phyloP scores from a whole-genome alignment of 768 basidiomycete species.

The Tricholoma flavovirens region DNA sequence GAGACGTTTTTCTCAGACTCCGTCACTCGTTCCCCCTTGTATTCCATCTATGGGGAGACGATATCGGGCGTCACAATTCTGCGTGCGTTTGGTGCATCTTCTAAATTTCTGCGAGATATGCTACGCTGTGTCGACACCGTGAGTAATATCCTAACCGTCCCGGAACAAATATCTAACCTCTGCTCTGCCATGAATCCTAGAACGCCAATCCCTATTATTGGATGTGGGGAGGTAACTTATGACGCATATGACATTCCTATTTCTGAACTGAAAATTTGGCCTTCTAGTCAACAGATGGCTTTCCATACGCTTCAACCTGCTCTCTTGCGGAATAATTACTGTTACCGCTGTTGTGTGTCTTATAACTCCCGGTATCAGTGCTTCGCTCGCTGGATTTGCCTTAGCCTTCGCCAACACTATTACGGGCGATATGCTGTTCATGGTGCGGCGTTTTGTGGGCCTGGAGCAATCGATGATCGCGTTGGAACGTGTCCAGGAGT shows the following conservation, averaged over 20 bases:
- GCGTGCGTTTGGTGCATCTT: conserved; percentile 84
- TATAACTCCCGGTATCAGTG: conserved; percentile 63
- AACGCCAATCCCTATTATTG: conserved; percentile 76
- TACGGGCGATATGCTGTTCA: conserved; percentile 62
- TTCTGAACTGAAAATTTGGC: background rate
- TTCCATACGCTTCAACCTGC: conserved; percentile 78
- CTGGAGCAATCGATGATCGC: conserved; percentile 92
- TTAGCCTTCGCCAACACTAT: conserved; percentile 79
- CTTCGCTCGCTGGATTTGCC: conserved; percentile 81
- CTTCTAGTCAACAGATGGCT: conserved; percentile 85
- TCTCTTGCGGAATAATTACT: conserved; percentile 73
- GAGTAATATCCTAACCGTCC: conserved; percentile 18
- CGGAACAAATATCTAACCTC: background rate
- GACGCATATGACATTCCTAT: background rate
- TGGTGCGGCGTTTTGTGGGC: conserved; percentile 75
- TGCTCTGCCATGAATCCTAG: conserved; percentile 17
- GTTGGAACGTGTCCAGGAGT: conserved; percentile 87
- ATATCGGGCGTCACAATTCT: conserved; percentile 43
- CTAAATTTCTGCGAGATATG: conserved; percentile 84
- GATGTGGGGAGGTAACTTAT: conserved; percentile 77
- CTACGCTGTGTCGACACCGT: conserved; percentile 77
- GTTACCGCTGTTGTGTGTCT: conserved; percentile 64
- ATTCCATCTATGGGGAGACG: conserved; percentile 40
- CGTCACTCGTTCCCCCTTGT: conserved; percentile 33
- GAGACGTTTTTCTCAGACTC: conserved; percentile 20